Evolutionary conservation across 805 yeast species (phyloP).

Genomic region (Dipodascus geniculatus): DNA sequence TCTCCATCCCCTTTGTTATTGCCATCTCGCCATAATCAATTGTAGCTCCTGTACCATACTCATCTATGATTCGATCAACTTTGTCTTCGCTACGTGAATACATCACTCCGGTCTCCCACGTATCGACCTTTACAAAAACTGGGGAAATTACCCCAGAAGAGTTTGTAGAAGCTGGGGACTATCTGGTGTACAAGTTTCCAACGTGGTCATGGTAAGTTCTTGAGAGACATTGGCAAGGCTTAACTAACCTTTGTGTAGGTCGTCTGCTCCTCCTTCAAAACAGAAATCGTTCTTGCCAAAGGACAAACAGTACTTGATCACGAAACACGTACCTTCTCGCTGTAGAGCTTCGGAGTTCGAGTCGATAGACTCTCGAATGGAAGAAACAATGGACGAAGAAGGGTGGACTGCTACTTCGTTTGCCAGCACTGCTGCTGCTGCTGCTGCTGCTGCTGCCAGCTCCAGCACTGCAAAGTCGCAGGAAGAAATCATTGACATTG

Average conservation of each 20-base stretch:
- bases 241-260: conserved; percentile 13
- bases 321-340: conserved; percentile 80
- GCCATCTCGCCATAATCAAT: neutral
- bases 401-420: conserved; percentile 1
- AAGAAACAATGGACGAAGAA: conserved; percentile 13
- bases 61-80: conserved; percentile 54
- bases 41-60: too few species aligned
- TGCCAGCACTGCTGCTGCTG: neutral
- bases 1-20: neutral
- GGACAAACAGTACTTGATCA: conserved; percentile 79
- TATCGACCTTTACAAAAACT: conserved; percentile 72
- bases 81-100: conserved; percentile 64
- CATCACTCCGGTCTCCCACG: conserved; percentile 78
- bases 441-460: neutral
- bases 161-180: conserved; percentile 90
- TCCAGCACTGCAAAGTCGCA: neutral
- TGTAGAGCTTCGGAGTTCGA: conserved; percentile 50
- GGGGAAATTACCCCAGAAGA: conserved; percentile 96
- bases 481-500: conserved; percentile 9
- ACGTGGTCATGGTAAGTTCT: conserved; percentile 81
- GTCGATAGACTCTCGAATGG: conserved; percentile 5
- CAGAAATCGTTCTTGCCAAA: conserved; percentile 64
- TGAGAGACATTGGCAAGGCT: neutral
- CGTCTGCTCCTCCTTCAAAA: conserved; percentile 42
- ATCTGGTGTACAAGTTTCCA: conserved; percentile 80